phyloP scores from a whole-genome alignment of 140 eudicot genomes.

The Stevia rebaudiana region DNA sequence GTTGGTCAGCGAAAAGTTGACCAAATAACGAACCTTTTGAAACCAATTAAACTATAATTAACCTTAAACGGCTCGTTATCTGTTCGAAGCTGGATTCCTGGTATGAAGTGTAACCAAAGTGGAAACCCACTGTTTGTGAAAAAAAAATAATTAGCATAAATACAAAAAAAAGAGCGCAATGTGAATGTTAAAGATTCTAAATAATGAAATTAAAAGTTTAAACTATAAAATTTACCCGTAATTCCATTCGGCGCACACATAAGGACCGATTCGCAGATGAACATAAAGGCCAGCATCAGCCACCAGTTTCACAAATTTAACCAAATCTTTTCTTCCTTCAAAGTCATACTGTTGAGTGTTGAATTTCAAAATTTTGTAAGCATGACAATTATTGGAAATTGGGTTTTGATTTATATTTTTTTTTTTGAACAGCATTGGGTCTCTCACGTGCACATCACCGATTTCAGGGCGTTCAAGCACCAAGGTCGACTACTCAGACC shows the following conservation, averaged over 20 bases:
- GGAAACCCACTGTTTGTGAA: slow-evolving; percentile 72
- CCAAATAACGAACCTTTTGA: neutral
- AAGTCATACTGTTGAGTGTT: slow-evolving; percentile 68
- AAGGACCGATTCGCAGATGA: slow-evolving; percentile 87
- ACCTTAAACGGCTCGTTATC: slow-evolving; percentile 94
- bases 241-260: slow-evolving; percentile 91
- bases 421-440: no score
- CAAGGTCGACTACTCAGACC: no score
- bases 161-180: neutral
- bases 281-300: slow-evolving; percentile 71
- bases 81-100: slow-evolving; percentile 68
- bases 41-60: neutral
- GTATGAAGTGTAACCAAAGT: slow-evolving; percentile 81
- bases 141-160: neutral
- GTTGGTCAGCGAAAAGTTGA: neutral
- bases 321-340: slow-evolving; percentile 83
- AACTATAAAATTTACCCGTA: slow-evolving; percentile 47
- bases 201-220: neutral
- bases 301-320: slow-evolving; percentile 59
- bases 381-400: neutral
- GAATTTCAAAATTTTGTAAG: slow-evolving; percentile 18
- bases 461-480: no score
- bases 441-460: no score
- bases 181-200: neutral
- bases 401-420: no score